Base-by-base conservation (phyloP, 805 yeast species). In the Grigorovia yakushimaensis region DNA sequence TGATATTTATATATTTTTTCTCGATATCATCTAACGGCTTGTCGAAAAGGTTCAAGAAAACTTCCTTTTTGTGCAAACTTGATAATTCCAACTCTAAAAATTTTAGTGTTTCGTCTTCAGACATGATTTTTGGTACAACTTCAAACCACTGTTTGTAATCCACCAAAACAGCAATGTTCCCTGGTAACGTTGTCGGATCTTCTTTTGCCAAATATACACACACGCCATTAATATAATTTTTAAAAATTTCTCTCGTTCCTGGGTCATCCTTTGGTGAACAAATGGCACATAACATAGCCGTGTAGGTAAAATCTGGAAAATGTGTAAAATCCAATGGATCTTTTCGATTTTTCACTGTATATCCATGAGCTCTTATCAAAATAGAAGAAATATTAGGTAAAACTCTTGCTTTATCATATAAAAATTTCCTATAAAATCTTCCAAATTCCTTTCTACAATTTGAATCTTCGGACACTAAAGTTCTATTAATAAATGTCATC, bases 91-190 rank as follows among this genome's bases (percentile, higher is more conserved):
- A 50, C 7, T 47, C 37, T 1, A 57, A 44, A 19, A 55, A 50
- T n/a, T 51, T 49, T 9, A 61, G 46, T 13, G 60, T 40, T 18
- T 50, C 49, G 5, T 48, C 44, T 4, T 57, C 51, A 2, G 54
- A 54, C 35, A 50, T 53, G 42, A 47, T 45, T 2, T 36, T 27
- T 5, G 47, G 65, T 43, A 80, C 66, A 3, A 73, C 62, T 30
- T 65, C 70, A 39, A 80, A 56, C 59, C 81, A 76, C 22, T 76
- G 64, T 55, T 81, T 86, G 49, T 81, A 66, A 21, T 75, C 73
- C 47, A 82, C 84, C 50, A 84, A 60, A 24, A 85, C 62, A 33
- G 76, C 64, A n/a, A 78, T 66, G 62, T 84, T 93, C 58, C 82
- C 89, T 24, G 74, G 71, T 37, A 78, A 66, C 45, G 80, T 68